A percentile compares a stretch with the other conserved stretches of the same genome.
Conservation (phyloP, 495 filamentous ascomycete species). For the Penicillium canescens region DNA sequence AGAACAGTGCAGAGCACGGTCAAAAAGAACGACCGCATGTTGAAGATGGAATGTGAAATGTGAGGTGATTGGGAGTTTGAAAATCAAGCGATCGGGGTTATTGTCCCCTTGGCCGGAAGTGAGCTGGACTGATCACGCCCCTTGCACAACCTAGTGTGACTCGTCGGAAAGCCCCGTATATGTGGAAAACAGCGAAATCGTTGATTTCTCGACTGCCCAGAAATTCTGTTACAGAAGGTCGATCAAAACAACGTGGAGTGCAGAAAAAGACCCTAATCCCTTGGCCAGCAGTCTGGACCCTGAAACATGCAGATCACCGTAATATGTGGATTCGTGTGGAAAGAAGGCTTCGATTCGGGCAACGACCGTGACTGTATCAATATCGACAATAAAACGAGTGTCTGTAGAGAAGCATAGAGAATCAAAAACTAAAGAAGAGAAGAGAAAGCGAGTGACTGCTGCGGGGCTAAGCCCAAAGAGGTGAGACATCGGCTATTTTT, state of each 20-base stretch:
- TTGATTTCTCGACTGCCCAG: not conserved
- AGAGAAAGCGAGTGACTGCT: slow-evolving; percentile 13
- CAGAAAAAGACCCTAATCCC: slow-evolving; percentile 12
- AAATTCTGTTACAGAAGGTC: slow-evolving; percentile 1
- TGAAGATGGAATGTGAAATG: slow-evolving; percentile 12
- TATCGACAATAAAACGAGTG: not conserved
- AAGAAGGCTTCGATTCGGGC: not conserved
- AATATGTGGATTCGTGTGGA: slow-evolving; percentile 10
- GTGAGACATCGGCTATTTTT: slow-evolving; percentile 32
- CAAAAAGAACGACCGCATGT: slow-evolving; percentile 38
- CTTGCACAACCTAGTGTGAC: slow-evolving; percentile 16
- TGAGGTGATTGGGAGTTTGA: not conserved
- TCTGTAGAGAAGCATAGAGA: slow-evolving; percentile 1
- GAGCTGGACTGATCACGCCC: slow-evolving; percentile 13
- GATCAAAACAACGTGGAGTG: slow-evolving; percentile 13
- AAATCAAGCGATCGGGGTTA: slow-evolving; percentile 2
- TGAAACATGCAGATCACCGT: slow-evolving; percentile 22
- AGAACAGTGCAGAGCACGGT: slow-evolving; percentile 40
- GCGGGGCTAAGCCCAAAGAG: slow-evolving; percentile 26
- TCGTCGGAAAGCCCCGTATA: not conserved
- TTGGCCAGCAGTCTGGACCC: slow-evolving; percentile 10
- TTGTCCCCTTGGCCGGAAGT: not conserved
- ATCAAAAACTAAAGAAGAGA: not conserved
- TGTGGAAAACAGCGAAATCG: not conserved
- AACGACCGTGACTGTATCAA: slow-evolving; percentile 5